These are phyloP conservation scores for Eimeria maxima DNA, from an alignment of 169 alveolate species.

Conservation along the genomic window DNA sequence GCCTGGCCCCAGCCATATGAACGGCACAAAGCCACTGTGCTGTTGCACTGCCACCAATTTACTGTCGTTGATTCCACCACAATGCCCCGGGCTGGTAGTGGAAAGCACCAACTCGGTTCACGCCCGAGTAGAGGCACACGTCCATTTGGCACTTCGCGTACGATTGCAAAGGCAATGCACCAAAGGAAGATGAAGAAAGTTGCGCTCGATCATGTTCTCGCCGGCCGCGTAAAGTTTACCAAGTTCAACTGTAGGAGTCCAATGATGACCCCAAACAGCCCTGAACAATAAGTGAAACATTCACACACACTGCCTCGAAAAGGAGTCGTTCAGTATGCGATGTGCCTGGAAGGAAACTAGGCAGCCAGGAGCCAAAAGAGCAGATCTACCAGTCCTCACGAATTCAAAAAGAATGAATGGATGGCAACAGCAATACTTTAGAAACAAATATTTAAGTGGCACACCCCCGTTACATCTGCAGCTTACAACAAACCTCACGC, in stretches of 20 bases:
- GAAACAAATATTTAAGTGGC: background rate
- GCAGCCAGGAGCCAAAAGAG: background rate
- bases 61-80: background rate
- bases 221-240: slow-evolving; percentile 86
- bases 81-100: background rate
- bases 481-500: background rate
- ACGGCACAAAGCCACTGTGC: background rate
- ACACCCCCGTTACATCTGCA: background rate
- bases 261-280: slow-evolving; percentile 86
- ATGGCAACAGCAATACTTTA: background rate
- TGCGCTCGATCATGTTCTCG: background rate
- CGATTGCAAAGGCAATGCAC: background rate
- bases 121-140: background rate
- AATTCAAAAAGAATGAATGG: background rate
- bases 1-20: background rate
- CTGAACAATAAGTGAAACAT: slow-evolving; percentile 29
- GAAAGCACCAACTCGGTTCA: background rate
- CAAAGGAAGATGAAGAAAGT: background rate
- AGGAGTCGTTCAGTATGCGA: too few species aligned
- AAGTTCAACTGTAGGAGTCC: slow-evolving; percentile 89
- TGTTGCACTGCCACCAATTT: background rate
- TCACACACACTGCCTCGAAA: background rate
- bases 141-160: background rate
- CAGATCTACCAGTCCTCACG: background rate
- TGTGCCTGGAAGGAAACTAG: background rate